A percentile compares a stretch with the other conserved stretches of the same genome.
These are phyloP conservation scores for Crotalaria pallida DNA, from an alignment of 306 rosid species.

Conservation along the genomic window DNA sequence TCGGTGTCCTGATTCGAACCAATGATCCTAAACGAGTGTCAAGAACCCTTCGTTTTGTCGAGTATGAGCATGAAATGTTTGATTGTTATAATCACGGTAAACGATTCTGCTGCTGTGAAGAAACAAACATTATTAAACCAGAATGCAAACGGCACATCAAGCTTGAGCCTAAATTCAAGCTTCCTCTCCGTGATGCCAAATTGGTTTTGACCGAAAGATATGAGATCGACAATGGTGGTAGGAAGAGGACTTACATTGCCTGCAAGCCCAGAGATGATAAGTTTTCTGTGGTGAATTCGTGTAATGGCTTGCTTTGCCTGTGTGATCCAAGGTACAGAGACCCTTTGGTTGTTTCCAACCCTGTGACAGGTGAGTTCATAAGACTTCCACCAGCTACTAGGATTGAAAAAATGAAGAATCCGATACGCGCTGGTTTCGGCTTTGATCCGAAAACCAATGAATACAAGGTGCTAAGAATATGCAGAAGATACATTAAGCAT, in stretches of 20 bases:
- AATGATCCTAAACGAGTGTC: neutral
- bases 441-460: neutral
- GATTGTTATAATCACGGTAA: neutral
- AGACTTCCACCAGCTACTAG: neutral
- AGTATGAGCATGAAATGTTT: neutral
- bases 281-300: neutral
- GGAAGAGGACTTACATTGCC: neutral
- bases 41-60: constrained; percentile 19
- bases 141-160: neutral
- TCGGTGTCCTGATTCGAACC: neutral
- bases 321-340: neutral
- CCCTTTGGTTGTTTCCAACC: constrained; percentile 22
- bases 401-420: neutral
- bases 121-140: neutral
- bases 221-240: neutral
- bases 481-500: neutral
- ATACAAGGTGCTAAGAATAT: constrained; percentile 8
- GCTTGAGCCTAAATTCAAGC: constrained; percentile 17
- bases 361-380: constrained; percentile 15
- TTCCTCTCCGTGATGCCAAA: constrained; percentile 19
- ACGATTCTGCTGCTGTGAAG: neutral
- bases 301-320: constrained; percentile 31
- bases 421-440: neutral
- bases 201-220: neutral
- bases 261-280: neutral